These are phyloP conservation scores for Mycena latifolia DNA, from an alignment of 768 basidiomycete species.

Conservation along the genomic window DNA sequence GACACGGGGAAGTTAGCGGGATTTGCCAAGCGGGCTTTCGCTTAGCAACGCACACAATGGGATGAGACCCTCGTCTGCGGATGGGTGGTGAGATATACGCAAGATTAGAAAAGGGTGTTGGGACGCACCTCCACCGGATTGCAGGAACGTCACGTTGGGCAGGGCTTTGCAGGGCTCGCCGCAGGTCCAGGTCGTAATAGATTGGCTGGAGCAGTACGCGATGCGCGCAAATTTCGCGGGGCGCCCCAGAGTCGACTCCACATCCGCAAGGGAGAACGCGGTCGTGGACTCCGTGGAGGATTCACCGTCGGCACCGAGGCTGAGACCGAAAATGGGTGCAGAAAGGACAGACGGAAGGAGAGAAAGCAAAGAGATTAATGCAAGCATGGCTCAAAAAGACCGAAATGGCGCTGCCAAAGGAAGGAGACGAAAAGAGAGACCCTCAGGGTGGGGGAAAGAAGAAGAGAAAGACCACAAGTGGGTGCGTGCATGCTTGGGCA, in stretches of 20 bases:
- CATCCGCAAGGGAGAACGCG: neutral
- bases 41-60: conserved; percentile 44
- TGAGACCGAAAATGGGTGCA: conserved; percentile 21
- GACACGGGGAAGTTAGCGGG: neutral
- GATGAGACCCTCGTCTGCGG: conserved; percentile 42
- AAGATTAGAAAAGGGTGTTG: neutral
- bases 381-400: conserved; percentile 21
- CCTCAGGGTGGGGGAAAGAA: neutral
- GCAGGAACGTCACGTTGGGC: conserved; percentile 21
- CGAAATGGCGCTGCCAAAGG: conserved; percentile 17
- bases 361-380: conserved; percentile 19
- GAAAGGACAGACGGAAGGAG: conserved; percentile 23
- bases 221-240: conserved; percentile 52
- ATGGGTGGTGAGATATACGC: conserved; percentile 9
- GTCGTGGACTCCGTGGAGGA: neutral
- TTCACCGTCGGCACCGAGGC: neutral
- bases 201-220: conserved; percentile 51
- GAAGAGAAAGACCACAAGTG: conserved; percentile 6
- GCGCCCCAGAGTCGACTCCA: conserved; percentile 30
- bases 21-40: neutral
- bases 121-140: conserved; percentile 50
- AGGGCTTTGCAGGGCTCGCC: conserved; percentile 15
- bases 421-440: conserved; percentile 1
- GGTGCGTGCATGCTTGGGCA: neutral
- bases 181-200: conserved; percentile 43